phyloP scores from a whole-genome alignment of 2,329 filamentous ascomycete species.

The Colletotrichum theobromicola region DNA sequence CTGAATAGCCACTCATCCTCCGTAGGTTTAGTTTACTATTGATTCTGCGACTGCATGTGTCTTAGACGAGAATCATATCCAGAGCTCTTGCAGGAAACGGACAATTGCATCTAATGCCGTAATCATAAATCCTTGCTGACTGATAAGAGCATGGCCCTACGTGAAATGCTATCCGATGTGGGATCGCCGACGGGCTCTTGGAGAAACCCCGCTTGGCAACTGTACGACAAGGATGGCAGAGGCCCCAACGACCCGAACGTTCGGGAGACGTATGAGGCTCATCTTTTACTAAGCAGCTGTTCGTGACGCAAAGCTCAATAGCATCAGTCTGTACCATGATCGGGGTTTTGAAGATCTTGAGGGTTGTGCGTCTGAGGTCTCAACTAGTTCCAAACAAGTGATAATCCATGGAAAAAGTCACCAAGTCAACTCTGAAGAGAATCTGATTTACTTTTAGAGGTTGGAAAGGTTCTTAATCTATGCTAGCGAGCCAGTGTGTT shows the following conservation, averaged over 20 bases:
- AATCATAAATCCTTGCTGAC: not conserved
- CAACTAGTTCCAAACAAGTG: not conserved
- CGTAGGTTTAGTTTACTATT: fast-evolving
- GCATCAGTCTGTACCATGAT: not conserved
- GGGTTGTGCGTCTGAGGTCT: not conserved
- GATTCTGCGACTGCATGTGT: not conserved
- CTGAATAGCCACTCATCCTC: not conserved
- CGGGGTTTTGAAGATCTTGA: not conserved
- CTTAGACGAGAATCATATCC: fast-evolving
- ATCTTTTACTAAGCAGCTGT: not conserved
- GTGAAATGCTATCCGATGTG: not conserved
- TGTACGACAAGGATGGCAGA: not conserved
- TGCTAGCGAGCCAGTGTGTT: not conserved
- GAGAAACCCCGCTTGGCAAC: not conserved
- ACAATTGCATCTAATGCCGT: not conserved
- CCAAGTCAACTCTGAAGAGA: not conserved
- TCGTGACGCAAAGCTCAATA: not conserved
- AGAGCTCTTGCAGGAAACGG: not conserved
- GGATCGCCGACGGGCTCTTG: not conserved
- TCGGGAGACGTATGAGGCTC: not conserved
- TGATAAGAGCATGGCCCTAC: not conserved
- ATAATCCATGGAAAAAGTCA: not conserved
- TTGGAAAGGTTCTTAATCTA: not conserved
- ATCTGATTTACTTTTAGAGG: not conserved
- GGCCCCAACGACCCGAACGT: not conserved